phyloP scores from a whole-genome alignment of 441 rosid species.

The Dalechampia spathulata region DNA sequence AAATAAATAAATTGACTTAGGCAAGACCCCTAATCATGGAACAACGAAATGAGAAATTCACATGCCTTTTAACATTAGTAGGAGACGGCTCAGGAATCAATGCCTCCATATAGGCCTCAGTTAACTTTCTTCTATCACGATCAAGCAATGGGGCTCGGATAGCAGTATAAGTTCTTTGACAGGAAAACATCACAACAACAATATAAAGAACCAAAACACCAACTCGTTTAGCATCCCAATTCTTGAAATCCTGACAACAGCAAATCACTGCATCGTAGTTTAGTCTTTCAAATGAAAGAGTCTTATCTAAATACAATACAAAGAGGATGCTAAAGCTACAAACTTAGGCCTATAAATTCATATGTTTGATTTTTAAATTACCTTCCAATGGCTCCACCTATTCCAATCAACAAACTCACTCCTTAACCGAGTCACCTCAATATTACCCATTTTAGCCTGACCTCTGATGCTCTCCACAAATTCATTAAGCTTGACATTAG shows the following conservation, averaged over 20 bases:
- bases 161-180: slow-evolving; percentile 53
- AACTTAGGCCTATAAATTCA: no score
- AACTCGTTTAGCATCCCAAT: slow-evolving; percentile 67
- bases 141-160: slow-evolving; percentile 59
- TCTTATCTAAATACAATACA: not conserved
- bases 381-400: slow-evolving; percentile 85
- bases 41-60: slow-evolving; percentile 17
- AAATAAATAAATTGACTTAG: no score
- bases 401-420: slow-evolving; percentile 72
- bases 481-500: slow-evolving; percentile 38
- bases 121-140: slow-evolving; percentile 56
- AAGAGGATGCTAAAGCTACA: no score
- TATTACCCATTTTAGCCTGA: slow-evolving; percentile 30
- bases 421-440: slow-evolving; percentile 39
- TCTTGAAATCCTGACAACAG: slow-evolving; percentile 58
- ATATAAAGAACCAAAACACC: slow-evolving; percentile 53
- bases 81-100: slow-evolving; percentile 94
- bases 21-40: no score
- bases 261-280: slow-evolving; percentile 19
- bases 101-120: slow-evolving; percentile 95
- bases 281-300: slow-evolving; percentile 8
- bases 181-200: slow-evolving; percentile 46
- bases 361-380: slow-evolving; percentile 11
- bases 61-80: slow-evolving; percentile 60
- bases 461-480: slow-evolving; percentile 31